Base-by-base conservation (phyloP, 1,139 yeast species). In the Kodamaea derodonti region DNA sequence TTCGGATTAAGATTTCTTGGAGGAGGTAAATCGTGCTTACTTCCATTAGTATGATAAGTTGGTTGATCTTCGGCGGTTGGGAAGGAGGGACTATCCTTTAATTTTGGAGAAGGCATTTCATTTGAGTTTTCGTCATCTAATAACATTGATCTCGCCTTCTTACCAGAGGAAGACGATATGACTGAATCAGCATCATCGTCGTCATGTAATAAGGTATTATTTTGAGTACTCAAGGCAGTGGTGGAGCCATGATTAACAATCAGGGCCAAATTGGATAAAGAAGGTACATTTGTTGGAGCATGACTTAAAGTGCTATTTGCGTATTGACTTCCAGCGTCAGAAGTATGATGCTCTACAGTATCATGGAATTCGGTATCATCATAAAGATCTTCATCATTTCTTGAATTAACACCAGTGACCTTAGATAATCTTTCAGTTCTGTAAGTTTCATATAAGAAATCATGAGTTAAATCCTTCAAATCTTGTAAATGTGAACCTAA, bases 401-500 rank as follows among this genome's bases (percentile, higher is more conserved):
- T 31, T 9, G 28, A 12, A 26, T 37, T 36, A 17, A 61, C 62
- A 6, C 85, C 83, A 7, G 75, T 68, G 25, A 70, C 76, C 44
- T 62, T 65, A 25, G 70, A 65, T 46, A 90, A 74, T 32, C 94
- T 81, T 53, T 85, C 95, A 4, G 97, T 86, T 65, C 98, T 82
- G 62, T 92, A 92, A 42, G 83, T 80, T 60, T 92, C 98, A 57
- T 92, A 92, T 44, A 90, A 69, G 49, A 85, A 78, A 55, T 88
- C 96, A 55, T 88, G 96, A 15, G 97, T 92, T 54, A 82, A 78
- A 53, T 92, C 97, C 59, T 90, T 86, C 59, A 92, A 75, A 56
- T 92, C 98, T 54, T 85, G 90, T 49, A 92, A 71, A 57, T 92
- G 98, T n/a, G 95, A 80, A 31, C 95, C 92, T 50, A 92, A 75